Conservation (phyloP, 345 rosid genomes). For the Durio zibethinus region DNA sequence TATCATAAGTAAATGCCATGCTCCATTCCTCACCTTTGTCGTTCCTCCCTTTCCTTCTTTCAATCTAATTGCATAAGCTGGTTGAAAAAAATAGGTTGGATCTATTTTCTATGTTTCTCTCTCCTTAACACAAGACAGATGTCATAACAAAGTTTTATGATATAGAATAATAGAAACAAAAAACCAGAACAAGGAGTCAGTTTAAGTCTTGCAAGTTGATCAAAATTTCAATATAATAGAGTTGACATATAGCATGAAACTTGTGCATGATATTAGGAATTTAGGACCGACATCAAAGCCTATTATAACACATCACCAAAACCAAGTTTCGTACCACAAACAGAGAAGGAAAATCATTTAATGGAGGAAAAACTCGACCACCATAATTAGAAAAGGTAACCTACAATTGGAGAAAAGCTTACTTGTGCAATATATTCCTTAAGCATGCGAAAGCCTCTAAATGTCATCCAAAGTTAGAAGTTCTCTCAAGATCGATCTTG, state of each 20-base stretch:
- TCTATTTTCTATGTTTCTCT: not conserved
- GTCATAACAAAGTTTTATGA: not conserved
- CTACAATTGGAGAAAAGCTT: constrained; percentile 27
- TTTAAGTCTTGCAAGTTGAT: not conserved
- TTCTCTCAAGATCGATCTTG: constrained; percentile 33
- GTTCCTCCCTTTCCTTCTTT: not conserved
- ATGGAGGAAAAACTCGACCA: not conserved
- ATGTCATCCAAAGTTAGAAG: constrained; percentile 46
- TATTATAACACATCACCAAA: not conserved
- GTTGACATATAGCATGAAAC: not conserved
- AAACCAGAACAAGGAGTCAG: not conserved
- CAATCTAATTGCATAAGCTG: not conserved
- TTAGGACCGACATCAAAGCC: not conserved
- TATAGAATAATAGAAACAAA: no score
- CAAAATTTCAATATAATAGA: not conserved
- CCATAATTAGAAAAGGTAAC: not conserved
- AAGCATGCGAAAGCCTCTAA: constrained; percentile 40
- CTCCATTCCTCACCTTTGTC: not conserved
- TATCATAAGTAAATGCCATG: not conserved
- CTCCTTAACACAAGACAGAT: no score
- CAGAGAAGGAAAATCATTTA: not conserved
- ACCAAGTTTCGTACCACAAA: not conserved
- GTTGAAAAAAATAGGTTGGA: not conserved
- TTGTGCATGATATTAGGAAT: not conserved
- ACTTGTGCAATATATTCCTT: constrained; percentile 61